These are phyloP conservation scores for Gillenia trifoliata DNA, from an alignment of 306 rosid genomes.

Conservation along the genomic window DNA sequence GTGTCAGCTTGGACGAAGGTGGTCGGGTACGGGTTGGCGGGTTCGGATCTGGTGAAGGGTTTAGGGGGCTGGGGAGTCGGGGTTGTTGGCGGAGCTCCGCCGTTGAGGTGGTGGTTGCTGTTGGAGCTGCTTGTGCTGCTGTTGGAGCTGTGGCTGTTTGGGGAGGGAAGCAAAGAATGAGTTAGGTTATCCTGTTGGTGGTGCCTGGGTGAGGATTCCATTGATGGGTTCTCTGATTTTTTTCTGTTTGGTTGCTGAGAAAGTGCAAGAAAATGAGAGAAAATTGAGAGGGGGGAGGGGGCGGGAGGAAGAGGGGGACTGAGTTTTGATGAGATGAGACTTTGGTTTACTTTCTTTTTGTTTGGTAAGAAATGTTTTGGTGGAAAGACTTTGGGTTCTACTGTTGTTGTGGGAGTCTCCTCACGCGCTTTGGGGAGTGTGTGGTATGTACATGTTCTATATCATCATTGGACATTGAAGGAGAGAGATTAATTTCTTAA, in stretches of 20 bases:
- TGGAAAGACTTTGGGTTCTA: conserved; percentile 24
- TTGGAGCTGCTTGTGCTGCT: conserved; percentile 35
- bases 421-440: conserved; percentile 30
- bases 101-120: conserved; percentile 30
- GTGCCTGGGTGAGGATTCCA: conserved; percentile 50
- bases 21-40: conserved; percentile 81
- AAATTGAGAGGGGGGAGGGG: background rate
- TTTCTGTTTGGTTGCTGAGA: background rate
- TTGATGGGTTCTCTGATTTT: conserved; percentile 16
- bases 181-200: conserved; percentile 21
- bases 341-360: conserved; percentile 24
- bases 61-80: conserved; percentile 27
- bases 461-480: background rate
- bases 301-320: conserved; percentile 13
- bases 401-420: background rate
- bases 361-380: conserved; percentile 47
- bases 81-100: conserved; percentile 12
- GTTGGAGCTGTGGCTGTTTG: conserved; percentile 20
- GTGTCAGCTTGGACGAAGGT: conserved; percentile 94
- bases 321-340: conserved; percentile 7
- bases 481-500: background rate
- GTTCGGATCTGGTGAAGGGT: conserved; percentile 77
- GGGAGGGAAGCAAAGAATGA: conserved; percentile 25
- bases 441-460: background rate
- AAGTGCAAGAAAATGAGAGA: background rate